phyloP scores from a whole-genome alignment of 1,139 yeast genomes.

The Taphrina sp. region DNA sequence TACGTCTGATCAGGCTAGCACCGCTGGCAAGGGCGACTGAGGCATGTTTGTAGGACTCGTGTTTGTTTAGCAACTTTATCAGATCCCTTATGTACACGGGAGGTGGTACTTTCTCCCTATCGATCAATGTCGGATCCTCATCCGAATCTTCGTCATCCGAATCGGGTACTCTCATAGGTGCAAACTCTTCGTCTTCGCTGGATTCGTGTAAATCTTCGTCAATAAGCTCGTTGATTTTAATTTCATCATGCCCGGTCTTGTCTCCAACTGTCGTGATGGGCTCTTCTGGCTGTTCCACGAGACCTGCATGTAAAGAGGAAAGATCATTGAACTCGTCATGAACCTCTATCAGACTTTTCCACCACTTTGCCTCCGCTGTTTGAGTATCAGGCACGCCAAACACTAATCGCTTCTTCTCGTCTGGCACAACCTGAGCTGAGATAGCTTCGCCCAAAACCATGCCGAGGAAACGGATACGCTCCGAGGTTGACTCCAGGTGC shows the following conservation, averaged over 20 bases:
- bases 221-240: not conserved
- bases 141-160: constrained; percentile 32
- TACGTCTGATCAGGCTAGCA: constrained; percentile 10
- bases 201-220: not conserved
- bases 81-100: constrained; percentile 25
- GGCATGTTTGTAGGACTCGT: constrained; percentile 16
- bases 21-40: constrained; percentile 11
- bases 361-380: constrained; percentile 11
- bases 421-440: constrained; percentile 10
- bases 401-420: constrained; percentile 3
- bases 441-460: constrained; percentile 29
- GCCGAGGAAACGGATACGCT: constrained; percentile 16
- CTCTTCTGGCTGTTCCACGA: constrained; percentile 8
- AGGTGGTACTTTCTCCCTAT: constrained; percentile 21
- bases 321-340: not conserved
- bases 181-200: constrained; percentile 19
- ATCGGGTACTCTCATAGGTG: constrained; percentile 23
- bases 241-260: not conserved
- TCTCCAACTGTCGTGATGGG: not conserved
- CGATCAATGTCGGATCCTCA: constrained; percentile 27
- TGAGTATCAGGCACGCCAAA: constrained; percentile 24
- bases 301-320: not conserved
- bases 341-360: constrained; percentile 12
- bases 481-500: constrained; percentile 18
- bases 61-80: constrained; percentile 15